Evolutionary conservation across 2,329 filamentous ascomycete species (phyloP).

Genomic region (Alternaria solani): DNA sequence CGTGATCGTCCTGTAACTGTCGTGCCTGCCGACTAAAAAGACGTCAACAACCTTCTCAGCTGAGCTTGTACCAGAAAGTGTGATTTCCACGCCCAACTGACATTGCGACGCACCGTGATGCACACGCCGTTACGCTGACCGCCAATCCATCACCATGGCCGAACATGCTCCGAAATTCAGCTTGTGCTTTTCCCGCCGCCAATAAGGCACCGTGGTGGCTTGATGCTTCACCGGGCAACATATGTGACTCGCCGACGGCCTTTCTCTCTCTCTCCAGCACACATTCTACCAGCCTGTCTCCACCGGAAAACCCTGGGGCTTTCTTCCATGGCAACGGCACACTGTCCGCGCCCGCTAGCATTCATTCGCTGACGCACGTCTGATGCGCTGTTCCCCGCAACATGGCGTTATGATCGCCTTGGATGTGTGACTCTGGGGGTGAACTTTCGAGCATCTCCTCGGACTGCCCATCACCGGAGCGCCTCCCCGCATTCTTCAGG

Average conservation of each 20-base stretch:
- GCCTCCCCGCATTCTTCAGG: conserved; percentile 18
- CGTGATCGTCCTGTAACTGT: conserved; percentile 36
- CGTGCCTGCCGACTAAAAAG: conserved; percentile 15
- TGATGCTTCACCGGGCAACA: conserved; percentile 13
- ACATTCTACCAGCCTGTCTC: conserved; percentile 22
- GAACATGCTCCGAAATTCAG: neutral
- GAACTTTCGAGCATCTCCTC: conserved; percentile 42
- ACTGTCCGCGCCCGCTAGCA: conserved; percentile 19
- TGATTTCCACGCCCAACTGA: neutral
- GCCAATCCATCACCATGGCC: neutral
- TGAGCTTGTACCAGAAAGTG: neutral
- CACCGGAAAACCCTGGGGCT: conserved; percentile 33
- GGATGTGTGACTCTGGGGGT: conserved; percentile 21
- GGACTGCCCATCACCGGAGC: conserved; percentile 26
- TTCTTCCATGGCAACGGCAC: conserved; percentile 23
- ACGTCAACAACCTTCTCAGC: conserved; percentile 18
- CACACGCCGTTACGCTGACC: conserved; percentile 12
- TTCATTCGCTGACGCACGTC: conserved; percentile 25
- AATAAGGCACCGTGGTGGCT: conserved; percentile 18
- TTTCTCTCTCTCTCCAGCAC: conserved; percentile 14
- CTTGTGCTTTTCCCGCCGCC: conserved; percentile 3
- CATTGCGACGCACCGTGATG: neutral
- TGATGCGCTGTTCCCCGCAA: conserved; percentile 38
- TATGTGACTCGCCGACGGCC: conserved; percentile 30
- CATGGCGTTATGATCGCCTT: conserved; percentile 30